These are phyloP conservation scores for Tillandsia leiboldiana DNA, from an alignment of 176 grass and related monocot species.

Conservation along the genomic window DNA sequence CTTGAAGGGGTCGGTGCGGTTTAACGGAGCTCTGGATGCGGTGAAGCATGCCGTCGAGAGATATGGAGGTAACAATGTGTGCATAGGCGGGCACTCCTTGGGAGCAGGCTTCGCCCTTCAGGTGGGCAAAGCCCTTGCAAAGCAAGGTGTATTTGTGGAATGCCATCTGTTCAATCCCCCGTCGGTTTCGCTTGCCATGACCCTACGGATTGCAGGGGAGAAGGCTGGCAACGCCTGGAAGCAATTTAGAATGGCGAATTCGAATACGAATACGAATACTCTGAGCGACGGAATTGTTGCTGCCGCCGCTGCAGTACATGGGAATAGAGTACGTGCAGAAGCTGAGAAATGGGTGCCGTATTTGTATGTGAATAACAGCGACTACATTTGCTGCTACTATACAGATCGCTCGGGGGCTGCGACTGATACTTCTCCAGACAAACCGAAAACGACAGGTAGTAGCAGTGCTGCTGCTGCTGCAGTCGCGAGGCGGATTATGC, in stretches of 20 bases:
- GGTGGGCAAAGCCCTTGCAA: constrained; percentile 76
- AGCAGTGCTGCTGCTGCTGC: constrained; percentile 26
- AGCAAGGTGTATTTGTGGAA: constrained; percentile 72
- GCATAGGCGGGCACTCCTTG: constrained; percentile 66
- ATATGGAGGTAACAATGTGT: constrained; percentile 36
- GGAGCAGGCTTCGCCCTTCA: constrained; percentile 80
- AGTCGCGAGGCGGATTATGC: constrained; percentile 47
- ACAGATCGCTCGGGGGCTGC: constrained; percentile 5
- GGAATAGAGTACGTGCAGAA: neutral
- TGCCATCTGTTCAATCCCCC: constrained; percentile 94
- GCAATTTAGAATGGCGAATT: neutral
- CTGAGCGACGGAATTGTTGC: neutral
- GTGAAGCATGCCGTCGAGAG: constrained; percentile 22
- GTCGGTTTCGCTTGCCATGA: constrained; percentile 71
- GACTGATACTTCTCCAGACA: neutral
- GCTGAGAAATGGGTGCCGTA: constrained; percentile 52
- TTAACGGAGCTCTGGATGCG: constrained; percentile 47
- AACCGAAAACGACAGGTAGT: constrained; percentile 7
- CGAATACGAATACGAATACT: neutral
- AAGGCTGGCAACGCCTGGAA: constrained; percentile 19
- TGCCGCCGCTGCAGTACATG: neutral
- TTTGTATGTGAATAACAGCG: constrained; percentile 80
- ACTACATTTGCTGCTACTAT: constrained; percentile 95
- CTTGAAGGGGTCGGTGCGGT: constrained; percentile 73
- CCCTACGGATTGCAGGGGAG: constrained; percentile 51